phyloP scores from a whole-genome alignment of 306 rosid species.

The Cicer judaicum region DNA sequence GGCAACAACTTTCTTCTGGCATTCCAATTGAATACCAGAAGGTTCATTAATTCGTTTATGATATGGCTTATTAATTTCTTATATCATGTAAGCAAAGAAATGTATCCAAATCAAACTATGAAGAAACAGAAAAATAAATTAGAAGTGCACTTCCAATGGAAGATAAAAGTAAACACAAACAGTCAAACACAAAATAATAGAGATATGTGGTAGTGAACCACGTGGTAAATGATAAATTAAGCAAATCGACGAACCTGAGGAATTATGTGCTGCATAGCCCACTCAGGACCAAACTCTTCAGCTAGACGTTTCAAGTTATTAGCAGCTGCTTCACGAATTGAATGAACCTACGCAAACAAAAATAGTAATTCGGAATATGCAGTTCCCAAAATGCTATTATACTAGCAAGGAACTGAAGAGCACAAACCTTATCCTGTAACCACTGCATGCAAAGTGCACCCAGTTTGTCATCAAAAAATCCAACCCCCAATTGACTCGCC shows the following conservation, averaged over 20 bases:
- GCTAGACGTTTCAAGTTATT: conserved; percentile 97
- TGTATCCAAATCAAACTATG: conserved; percentile 34
- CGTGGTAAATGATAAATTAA: conserved; percentile 31
- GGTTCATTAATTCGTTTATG: conserved; percentile 8
- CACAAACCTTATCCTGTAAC: conserved; percentile 93
- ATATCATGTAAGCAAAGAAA: conserved; percentile 2
- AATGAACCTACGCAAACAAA: conserved; percentile 64
- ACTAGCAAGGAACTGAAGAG: conserved; percentile 15
- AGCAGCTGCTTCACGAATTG: conserved; percentile 99
- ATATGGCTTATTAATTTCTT: background rate
- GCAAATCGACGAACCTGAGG: conserved; percentile 72
- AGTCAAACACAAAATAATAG: background rate
- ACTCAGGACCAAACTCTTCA: conserved; percentile 96
- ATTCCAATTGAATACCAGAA: conserved; percentile 25
- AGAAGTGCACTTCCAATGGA: conserved; percentile 1
- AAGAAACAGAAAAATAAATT: background rate
- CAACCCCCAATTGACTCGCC: conserved; percentile 97
- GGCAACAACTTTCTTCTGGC: conserved; percentile 19
- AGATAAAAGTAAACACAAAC: background rate
- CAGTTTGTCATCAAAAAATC: conserved; percentile 95
- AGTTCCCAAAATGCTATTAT: conserved; percentile 27
- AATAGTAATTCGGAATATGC: conserved; percentile 17
- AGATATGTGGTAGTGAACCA: background rate
- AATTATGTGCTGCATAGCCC: conserved; percentile 98
- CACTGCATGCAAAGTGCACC: conserved; percentile 99